These are phyloP conservation scores for Chlamydomonas reinhardtii DNA, from an alignment of 163 green algal genomes.

Conservation along the genomic window DNA sequence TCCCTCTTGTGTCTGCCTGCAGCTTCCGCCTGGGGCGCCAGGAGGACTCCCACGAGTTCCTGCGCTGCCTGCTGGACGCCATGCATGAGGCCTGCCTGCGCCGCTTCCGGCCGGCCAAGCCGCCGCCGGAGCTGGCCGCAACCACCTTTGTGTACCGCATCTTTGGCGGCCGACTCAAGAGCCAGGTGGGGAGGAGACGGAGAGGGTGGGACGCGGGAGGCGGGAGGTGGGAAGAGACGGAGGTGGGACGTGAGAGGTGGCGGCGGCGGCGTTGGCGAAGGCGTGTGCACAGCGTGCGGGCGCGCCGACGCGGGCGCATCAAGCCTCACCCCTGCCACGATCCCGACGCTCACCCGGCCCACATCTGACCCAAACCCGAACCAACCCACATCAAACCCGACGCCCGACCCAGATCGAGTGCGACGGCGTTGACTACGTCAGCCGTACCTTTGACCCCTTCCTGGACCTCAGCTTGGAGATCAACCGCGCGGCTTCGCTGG, in stretches of 20 bases:
- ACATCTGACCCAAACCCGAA: too few relatives aligned
- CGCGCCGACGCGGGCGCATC: too few relatives aligned
- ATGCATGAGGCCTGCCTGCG: constrained; percentile 88
- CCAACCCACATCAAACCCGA: too few relatives aligned
- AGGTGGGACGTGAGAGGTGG: too few relatives aligned
- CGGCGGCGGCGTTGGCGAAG: too few relatives aligned
- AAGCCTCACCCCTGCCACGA: too few relatives aligned
- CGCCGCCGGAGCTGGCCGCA: constrained; percentile 70
- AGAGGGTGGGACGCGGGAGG: too few relatives aligned
- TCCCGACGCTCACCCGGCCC: too few relatives aligned
- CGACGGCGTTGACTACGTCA: constrained; percentile 85
- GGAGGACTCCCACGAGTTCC: constrained; percentile 98
- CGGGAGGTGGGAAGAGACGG: too few relatives aligned
- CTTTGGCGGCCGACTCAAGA: constrained; percentile 92
- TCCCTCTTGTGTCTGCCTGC: constrained; percentile 10
- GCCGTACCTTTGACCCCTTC: constrained; percentile 91
- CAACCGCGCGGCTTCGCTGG: constrained; percentile 52
- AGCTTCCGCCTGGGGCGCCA: constrained; percentile 93
- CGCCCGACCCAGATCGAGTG: constrained; percentile 76
- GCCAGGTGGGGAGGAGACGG: constrained; percentile 71
- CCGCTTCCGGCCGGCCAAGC: constrained; percentile 59
- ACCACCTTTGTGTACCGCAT: constrained; percentile 93
- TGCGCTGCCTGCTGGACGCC: constrained; percentile 92
- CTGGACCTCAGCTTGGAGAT: constrained; percentile 95
- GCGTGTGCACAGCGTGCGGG: too few relatives aligned